Percentiles rank a stretch among this genome's conserved stretches.
These are phyloP conservation scores for Stemphylium beticola DNA, from an alignment of 2,329 filamentous ascomycete genomes.

Conservation along the genomic window DNA sequence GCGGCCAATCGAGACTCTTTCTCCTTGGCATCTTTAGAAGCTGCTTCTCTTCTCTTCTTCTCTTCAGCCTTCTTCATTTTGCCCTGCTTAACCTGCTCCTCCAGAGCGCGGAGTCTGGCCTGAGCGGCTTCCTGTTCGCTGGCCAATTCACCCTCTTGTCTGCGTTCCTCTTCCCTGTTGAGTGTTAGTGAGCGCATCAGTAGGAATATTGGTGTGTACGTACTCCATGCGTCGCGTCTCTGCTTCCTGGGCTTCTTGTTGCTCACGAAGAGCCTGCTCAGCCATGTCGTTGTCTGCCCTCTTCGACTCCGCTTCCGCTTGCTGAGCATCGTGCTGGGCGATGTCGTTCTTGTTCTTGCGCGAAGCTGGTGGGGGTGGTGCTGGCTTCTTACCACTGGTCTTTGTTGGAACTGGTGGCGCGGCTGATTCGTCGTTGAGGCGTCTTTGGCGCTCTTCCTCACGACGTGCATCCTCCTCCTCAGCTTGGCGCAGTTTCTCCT, in stretches of 20 bases:
- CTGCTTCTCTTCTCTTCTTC: conserved; percentile 89
- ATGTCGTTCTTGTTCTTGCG: conserved; percentile 70
- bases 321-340: conserved; percentile 62
- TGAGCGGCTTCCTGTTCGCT: conserved; percentile 81
- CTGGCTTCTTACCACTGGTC: conserved; percentile 56
- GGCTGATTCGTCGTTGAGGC: conserved; percentile 77
- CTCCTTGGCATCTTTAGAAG: conserved; percentile 82
- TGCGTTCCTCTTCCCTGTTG: conserved; percentile 71
- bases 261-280: conserved; percentile 65
- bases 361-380: conserved; percentile 74
- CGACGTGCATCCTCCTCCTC: conserved; percentile 92
- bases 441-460: conserved; percentile 83
- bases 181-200: conserved; percentile 27
- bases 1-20: conserved; percentile 84
- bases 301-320: conserved; percentile 61
- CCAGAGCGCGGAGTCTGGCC: conserved; percentile 83
- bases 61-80: conserved; percentile 97
- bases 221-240: conserved; percentile 83
- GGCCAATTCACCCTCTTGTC: conserved; percentile 80
- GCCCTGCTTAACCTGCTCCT: conserved; percentile 90
- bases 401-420: conserved; percentile 62
- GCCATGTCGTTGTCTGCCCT: conserved; percentile 63
- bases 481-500: conserved; percentile 84
- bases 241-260: conserved; percentile 77
- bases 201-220: conserved; percentile 51